Percentiles rank a stretch among this genome's conserved stretches.
Evolutionary conservation across 73 alveolate species (phyloP).

Genomic region (Stentor coeruleus): DNA sequence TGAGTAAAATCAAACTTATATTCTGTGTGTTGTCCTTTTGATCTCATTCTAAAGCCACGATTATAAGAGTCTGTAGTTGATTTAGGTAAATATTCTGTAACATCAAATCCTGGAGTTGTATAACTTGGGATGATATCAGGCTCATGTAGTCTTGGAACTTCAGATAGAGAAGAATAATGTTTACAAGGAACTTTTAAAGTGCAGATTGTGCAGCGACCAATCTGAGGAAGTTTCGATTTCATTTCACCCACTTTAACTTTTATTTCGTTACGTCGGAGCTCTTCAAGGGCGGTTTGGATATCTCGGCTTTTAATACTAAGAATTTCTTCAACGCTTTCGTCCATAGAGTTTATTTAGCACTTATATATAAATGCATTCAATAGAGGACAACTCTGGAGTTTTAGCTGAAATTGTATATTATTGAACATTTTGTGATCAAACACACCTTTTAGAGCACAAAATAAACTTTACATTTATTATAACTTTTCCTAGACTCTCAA

Average conservation of each 20-base stretch:
- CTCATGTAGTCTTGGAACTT: neutral
- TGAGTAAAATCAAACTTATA: neutral
- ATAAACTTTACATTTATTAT: too few species aligned
- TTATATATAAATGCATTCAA: too few species aligned
- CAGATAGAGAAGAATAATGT: neutral
- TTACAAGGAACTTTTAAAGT: slow-evolving; percentile 12
- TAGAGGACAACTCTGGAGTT: too few species aligned
- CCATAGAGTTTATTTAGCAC: slow-evolving; percentile 17
- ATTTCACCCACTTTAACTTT: neutral
- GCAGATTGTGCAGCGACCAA: slow-evolving; percentile 8
- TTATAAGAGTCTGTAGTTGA: neutral
- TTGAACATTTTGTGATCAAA: too few species aligned
- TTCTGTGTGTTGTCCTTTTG: neutral
- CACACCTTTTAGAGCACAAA: too few species aligned
- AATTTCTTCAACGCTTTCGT: neutral
- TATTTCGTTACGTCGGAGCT: neutral
- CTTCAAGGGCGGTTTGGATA: neutral
- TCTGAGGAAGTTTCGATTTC: slow-evolving; percentile 1
- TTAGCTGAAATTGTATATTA: too few species aligned
- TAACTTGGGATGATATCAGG: neutral
- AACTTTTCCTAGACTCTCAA: too few species aligned
- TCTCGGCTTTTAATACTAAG: neutral
- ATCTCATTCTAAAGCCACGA: neutral
- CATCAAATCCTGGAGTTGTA: neutral
- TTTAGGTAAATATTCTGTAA: neutral